Evolutionary conservation across 2,329 filamentous ascomycete genomes (phyloP), one percentile per base, ranked within the genome.

Genomic region (Pochonia chlamydosporia): DNA sequence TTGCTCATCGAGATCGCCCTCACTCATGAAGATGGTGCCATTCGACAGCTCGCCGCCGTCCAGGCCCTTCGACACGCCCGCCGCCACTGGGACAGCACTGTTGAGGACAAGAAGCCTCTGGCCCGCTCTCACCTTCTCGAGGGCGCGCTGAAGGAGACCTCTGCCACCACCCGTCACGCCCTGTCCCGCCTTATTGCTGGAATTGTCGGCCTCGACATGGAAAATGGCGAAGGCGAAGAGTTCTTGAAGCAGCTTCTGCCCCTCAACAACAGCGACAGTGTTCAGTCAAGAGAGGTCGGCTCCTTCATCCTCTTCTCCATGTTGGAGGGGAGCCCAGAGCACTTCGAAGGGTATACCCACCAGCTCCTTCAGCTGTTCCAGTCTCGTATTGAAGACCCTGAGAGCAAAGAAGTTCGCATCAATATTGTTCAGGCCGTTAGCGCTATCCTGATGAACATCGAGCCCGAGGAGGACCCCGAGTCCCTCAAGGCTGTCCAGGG

Each of bases 241-340:
- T 81, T 97, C 50, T 82, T 95, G 44, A 81, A 83, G 54, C 79
- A 87, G 56, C 79, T 97, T 45, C 79, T 89, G 52, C 85, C 87
- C 63, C 87, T 93, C 52, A 85, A 87, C 57, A 87, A 80, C 56
- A 91, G 83, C 63, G 72, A 78, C 50, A 84, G 84, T 52, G 84
- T 88, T 44, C 76, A 82, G 51, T 88, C 95, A 66, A 85, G 93
- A 56, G 90, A 95, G 64, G 88, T 96, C 35, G 90, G 87, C 54
- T 85, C 92, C 54, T 97, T 93, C 72, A 90, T 97, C 58, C 84
- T 97, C 55, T 96, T 85, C 72, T 92, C 89, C 52, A 83, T 96
- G 40, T 76, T 97, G 10, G 93, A 99, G 72, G 85, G 86, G 47
- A 85, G 95, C 56, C 89, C 89, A 18, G 84, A 90, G 56, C 79